These are phyloP conservation scores for Fusarium bulbicola DNA, from an alignment of 2,329 filamentous ascomycete species.

Conservation along the genomic window DNA sequence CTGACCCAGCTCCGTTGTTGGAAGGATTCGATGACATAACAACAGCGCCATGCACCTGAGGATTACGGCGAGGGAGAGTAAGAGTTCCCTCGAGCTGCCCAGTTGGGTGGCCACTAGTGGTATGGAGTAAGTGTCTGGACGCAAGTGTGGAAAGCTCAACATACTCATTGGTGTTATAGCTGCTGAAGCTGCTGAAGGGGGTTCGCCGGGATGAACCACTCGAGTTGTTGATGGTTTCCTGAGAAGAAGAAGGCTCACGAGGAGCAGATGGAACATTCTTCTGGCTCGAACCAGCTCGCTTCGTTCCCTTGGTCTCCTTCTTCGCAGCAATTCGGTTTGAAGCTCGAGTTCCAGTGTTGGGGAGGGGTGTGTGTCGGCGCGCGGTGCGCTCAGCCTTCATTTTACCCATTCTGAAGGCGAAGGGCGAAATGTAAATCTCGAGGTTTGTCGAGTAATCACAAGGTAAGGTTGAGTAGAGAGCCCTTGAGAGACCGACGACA, in stretches of 20 bases:
- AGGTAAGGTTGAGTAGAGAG: constrained; percentile 6
- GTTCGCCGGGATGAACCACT: background rate
- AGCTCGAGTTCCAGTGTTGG: background rate
- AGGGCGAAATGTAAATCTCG: background rate
- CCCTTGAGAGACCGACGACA: background rate
- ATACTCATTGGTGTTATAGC: constrained; percentile 2
- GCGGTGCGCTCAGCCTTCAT: background rate
- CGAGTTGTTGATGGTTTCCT: background rate
- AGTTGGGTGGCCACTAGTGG: background rate
- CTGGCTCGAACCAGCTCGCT: background rate
- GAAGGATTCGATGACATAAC: background rate
- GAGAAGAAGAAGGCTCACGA: background rate
- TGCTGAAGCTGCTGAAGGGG: background rate
- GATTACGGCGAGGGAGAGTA: background rate
- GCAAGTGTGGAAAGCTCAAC: background rate
- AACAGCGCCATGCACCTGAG: background rate
- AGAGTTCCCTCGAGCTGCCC: background rate
- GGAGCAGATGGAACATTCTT: background rate
- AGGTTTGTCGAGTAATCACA: background rate
- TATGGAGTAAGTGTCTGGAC: background rate
- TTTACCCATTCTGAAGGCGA: constrained; percentile 10
- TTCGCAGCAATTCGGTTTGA: background rate
- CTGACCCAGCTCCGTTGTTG: background rate
- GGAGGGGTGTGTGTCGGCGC: background rate
- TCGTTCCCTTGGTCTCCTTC: background rate